phyloP scores from a whole-genome alignment of 2,329 filamentous ascomycete species.

The Aspergillus calidoustus region DNA sequence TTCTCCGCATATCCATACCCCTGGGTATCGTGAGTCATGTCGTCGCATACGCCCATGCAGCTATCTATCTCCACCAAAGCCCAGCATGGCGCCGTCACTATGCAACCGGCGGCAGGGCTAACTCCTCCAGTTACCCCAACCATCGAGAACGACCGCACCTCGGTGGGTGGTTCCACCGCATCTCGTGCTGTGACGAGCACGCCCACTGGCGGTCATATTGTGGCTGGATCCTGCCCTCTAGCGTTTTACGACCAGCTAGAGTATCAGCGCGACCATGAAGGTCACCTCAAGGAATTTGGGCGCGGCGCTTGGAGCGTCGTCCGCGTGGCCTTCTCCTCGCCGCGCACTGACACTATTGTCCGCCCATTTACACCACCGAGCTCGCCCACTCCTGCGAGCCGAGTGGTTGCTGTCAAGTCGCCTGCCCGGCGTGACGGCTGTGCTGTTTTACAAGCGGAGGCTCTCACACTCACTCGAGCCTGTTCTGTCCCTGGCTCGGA shows the following conservation, averaged over 20 bases:
- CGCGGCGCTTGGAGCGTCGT: conserved; percentile 55
- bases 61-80: conserved; percentile 34
- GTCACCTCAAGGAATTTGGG: conserved; percentile 45
- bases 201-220: conserved; percentile 12
- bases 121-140: conserved; percentile 44
- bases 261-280: conserved; percentile 32
- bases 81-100: conserved; percentile 17
- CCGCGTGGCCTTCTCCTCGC: conserved; percentile 44
- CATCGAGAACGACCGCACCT: conserved; percentile 23
- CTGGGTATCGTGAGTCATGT: conserved; percentile 17
- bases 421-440: conserved; percentile 47
- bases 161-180: conserved; percentile 12
- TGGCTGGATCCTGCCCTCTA: conserved; percentile 22
- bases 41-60: conserved; percentile 26
- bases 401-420: conserved; percentile 51
- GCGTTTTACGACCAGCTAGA: conserved; percentile 43
- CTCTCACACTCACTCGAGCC: conserved; percentile 46
- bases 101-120: conserved; percentile 27
- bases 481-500: conserved; percentile 38
- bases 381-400: conserved; percentile 38
- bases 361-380: conserved; percentile 37
- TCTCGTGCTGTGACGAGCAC: conserved; percentile 3
- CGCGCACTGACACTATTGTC: conserved; percentile 11
- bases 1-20: not conserved
- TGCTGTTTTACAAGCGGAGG: conserved; percentile 48